Base-by-base conservation (phyloP, 768 basidiomycete species). In the Psilocybe sp. region DNA sequence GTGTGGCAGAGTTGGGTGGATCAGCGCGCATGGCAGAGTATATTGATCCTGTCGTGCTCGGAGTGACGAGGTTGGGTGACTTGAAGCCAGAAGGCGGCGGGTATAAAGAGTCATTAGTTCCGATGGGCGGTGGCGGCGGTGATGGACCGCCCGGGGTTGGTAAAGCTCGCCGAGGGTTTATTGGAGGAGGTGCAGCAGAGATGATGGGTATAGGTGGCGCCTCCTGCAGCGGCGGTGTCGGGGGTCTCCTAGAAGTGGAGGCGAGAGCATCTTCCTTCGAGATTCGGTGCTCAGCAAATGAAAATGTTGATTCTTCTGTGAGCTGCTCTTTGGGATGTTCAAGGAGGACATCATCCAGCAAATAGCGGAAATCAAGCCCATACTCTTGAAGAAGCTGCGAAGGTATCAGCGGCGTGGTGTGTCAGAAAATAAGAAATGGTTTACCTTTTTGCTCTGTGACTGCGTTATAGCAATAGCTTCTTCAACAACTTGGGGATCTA, bases 351-450 rank as follows among this genome's bases (percentile, higher is more conserved):
- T 78, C 76, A 32, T 91, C 84, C n/a, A 98, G 74, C n/a, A 96
- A 74, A 71, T 87, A 93, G 18, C 88, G 87, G 65, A 98, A 97
- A 70, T 97, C 95, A 33, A 98, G 82, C 2, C 95, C 95, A 61
- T 86, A 92, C 60, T 98, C 95, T 71, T 92, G 86, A 5, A 98
- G 75, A 13, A 96, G 80, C 89, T 92, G 55, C 13, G 20, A 47
- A 23, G 16, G 16, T n/a, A 39, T 32, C 14, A 33, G 18, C 32
- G 12, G 14, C 2, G n/a, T 3, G 28, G 2, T 40, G 34, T 16
- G 28, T 40, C 13, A 44, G n/a, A 42, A 18, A 43, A 47, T 28
- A 52, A 40, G 14, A 15, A 20, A 9, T 39, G n/a, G 10, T 14
- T 74, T 35, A 92, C 94, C 80, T 91, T 93, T 60, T 80, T 83